Evolutionary conservation across 495 filamentous ascomycete genomes (phyloP), one percentile per base, ranked within the genome.

Genomic region (Penicillium steckii): DNA sequence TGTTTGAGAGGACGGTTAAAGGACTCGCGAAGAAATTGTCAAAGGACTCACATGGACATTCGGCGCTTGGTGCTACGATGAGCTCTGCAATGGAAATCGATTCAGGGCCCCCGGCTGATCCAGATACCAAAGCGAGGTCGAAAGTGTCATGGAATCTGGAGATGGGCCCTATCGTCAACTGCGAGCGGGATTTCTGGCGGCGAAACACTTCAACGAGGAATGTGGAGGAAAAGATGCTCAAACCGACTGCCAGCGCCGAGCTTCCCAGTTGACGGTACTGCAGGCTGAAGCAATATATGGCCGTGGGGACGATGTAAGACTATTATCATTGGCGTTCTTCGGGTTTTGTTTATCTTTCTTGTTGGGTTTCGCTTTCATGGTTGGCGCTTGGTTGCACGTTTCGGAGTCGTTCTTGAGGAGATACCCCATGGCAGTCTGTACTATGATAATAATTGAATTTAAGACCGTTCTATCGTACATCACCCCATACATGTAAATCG

Each of bases 1-100:
- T 78, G 75, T 78, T 78, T 44, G 75, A 78, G 55, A 76, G 72
- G 61, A 78, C 75, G 9, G 53, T 73, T 29, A 71, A 70, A 48
- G 66, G 53, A 0, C 17, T 77, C 8, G 59, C 61, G 37, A 75
- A 74, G 59, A 73, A 68, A 50, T 41, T 59, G 26, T 50, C 56
- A 8, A 73, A 72, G 33, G 56, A 61, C 10, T 33, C 49, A 3
- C 51, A 50, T 2, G 46, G 46, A 21, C 12, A 48, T 5, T 40
- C 44, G 8, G 6, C 51, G 18, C 17, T 25, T 24, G 49, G 29
- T 9, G 45, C 27, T 25, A 17, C 47, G 1, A 26, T 53, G n/a
- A 35, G 41, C 33, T 60, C 53, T 5, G 59, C 65, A 2, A 67
- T 71, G 66, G 72, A 74, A 13, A 61, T 72, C 17, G 70, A 73